Percentiles rank a stretch among this genome's conserved stretches.
These are phyloP conservation scores for Phaffia australis DNA, from an alignment of 768 basidiomycete genomes.

Conservation along the genomic window DNA sequence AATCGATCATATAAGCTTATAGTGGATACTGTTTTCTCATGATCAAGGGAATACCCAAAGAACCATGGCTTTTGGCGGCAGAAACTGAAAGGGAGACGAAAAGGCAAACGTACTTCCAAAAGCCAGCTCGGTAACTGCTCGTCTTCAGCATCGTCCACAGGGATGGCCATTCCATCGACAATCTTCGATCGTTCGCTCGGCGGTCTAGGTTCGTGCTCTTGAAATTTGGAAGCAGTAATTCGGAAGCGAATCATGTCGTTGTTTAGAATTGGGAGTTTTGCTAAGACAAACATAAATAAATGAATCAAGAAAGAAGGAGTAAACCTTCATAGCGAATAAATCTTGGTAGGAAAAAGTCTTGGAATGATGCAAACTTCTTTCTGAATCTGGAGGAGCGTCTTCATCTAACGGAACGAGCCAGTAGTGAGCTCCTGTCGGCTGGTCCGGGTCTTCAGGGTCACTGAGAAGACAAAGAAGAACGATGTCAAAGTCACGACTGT, in stretches of 20 bases:
- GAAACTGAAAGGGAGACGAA: background rate
- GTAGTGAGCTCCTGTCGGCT: slow-evolving; percentile 14
- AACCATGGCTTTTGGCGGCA: background rate
- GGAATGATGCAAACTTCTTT: slow-evolving; percentile 1
- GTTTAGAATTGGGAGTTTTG: slow-evolving; percentile 34
- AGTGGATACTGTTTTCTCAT: background rate
- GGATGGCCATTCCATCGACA: slow-evolving; percentile 22
- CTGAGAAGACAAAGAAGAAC: slow-evolving; percentile 25
- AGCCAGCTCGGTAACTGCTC: slow-evolving; percentile 36
- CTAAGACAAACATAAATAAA: slow-evolving; percentile 9
- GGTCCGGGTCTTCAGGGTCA: slow-evolving; percentile 33
- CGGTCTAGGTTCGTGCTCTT: slow-evolving; percentile 36
- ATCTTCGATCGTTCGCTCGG: slow-evolving; percentile 27
- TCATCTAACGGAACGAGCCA: slow-evolving; percentile 18
- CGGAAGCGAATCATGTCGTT: slow-evolving; percentile 37
- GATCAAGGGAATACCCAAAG: background rate
- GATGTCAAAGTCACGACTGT: background rate
- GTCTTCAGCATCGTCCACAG: slow-evolving; percentile 30
- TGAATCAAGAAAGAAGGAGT: background rate
- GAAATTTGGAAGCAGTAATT: slow-evolving; percentile 36
- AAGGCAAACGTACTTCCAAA: slow-evolving; percentile 33
- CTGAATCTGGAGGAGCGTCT: slow-evolving; percentile 1
- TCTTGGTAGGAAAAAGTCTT: background rate
- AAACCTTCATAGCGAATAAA: background rate
- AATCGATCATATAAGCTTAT: background rate